Evolutionary conservation across 116 monocot genomes (phyloP).

Genomic region (Trichopus zeylanicus): DNA sequence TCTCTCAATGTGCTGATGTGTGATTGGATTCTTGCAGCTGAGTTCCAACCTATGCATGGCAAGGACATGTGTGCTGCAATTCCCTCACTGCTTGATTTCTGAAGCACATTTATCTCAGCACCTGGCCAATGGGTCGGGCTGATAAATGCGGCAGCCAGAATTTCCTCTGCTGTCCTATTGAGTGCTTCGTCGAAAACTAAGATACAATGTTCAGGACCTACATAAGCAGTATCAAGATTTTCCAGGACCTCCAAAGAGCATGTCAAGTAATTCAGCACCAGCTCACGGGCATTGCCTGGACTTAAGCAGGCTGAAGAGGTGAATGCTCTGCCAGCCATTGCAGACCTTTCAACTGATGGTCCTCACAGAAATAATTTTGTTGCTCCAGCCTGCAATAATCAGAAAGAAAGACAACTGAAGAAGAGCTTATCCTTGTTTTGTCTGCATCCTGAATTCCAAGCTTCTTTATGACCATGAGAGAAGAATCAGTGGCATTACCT

Average conservation of each 20-base stretch:
- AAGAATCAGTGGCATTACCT: conserved; percentile 18
- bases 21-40: conserved; percentile 25
- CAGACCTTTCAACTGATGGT: conserved; percentile 61
- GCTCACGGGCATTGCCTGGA: conserved; percentile 40
- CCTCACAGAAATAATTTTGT: conserved; percentile 45
- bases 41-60: conserved; percentile 58
- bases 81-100: conserved; percentile 28
- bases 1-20: conserved; percentile 26
- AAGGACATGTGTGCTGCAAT: conserved; percentile 26
- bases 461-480: conserved; percentile 18
- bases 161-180: conserved; percentile 33
- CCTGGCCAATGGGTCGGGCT: conserved; percentile 71
- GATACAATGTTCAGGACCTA: conserved; percentile 52
- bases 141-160: conserved; percentile 37
- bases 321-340: conserved; percentile 70
- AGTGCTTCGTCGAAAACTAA: conserved; percentile 61
- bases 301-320: conserved; percentile 42
- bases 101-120: conserved; percentile 58
- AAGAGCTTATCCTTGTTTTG: conserved; percentile 33
- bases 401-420: conserved; percentile 41
- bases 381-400: background rate
- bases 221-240: conserved; percentile 17
- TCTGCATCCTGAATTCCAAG: conserved; percentile 46
- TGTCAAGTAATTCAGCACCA: conserved; percentile 39
- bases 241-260: conserved; percentile 19